phyloP scores from a whole-genome alignment of 371 early-diverging fungal genomes.

The Thermomucor indicae-seudaticae region DNA sequence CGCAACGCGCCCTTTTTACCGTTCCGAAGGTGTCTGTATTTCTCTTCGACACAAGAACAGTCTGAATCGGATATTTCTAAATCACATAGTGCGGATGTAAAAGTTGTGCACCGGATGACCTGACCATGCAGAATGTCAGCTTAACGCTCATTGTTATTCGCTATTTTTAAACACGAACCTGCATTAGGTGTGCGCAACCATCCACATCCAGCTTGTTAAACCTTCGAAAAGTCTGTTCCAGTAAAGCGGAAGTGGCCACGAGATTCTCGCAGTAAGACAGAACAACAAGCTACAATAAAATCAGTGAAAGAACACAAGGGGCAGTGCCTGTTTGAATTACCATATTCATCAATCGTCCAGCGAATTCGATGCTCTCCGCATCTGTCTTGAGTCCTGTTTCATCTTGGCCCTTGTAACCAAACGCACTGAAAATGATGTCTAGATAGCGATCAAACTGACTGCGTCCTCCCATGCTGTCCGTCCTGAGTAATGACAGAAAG shows the following conservation, averaged over 20 bases:
- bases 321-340: not conserved
- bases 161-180: constrained; percentile 3
- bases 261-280: constrained; percentile 11
- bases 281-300: constrained; percentile 3
- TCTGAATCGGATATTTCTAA: constrained; percentile 8
- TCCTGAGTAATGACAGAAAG: constrained; percentile 4
- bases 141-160: constrained; percentile 2
- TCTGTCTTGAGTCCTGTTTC: not conserved
- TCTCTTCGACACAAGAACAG: constrained; percentile 3
- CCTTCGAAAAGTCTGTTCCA: constrained; percentile 11
- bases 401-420: not conserved
- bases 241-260: constrained; percentile 1
- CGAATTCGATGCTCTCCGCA: constrained; percentile 7
- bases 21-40: constrained; percentile 2
- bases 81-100: constrained; percentile 11
- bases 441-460: constrained; percentile 15
- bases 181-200: constrained; percentile 6
- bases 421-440: constrained; percentile 13
- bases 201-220: constrained; percentile 8
- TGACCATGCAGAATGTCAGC: too few relatives aligned
- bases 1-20: not conserved
- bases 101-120: constrained; percentile 11
- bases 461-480: constrained; percentile 8
- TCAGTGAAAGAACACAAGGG: not conserved
- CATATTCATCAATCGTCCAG: constrained; percentile 16